These are phyloP conservation scores for Neoboletus subvelutipes DNA, from an alignment of 768 basidiomycete genomes.

Conservation along the genomic window DNA sequence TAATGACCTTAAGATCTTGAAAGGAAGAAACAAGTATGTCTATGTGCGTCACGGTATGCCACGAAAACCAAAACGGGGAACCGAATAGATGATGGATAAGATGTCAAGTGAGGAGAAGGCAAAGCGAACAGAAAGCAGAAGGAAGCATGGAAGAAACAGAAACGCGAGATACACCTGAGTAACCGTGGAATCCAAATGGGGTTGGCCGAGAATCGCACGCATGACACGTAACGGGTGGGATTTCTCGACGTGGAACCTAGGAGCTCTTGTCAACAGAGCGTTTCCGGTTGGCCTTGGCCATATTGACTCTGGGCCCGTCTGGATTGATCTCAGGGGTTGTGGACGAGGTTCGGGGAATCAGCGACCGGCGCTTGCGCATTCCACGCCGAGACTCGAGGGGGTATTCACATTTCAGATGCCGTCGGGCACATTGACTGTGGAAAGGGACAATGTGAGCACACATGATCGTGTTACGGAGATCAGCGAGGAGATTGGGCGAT, in stretches of 20 bases:
- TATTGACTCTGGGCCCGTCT: conserved; percentile 25
- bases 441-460: conserved; percentile 26
- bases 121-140: conserved; percentile 28
- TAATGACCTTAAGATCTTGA: conserved; percentile 11
- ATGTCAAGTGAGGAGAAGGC: conserved; percentile 10
- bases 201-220: conserved; percentile 11
- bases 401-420: conserved; percentile 69
- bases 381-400: conserved; percentile 70
- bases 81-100: conserved; percentile 36
- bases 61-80: conserved; percentile 14
- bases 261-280: conserved; percentile 28
- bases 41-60: conserved; percentile 31
- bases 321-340: conserved; percentile 25
- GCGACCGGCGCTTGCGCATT: conserved; percentile 48
- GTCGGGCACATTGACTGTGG: conserved; percentile 68
- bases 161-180: conserved; percentile 7
- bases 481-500: conserved; percentile 27
- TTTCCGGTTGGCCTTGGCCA: conserved; percentile 27
- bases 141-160: conserved; percentile 20
- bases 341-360: conserved; percentile 32
- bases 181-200: neutral
- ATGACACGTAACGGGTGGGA: conserved; percentile 3
- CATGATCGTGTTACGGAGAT: conserved; percentile 24
- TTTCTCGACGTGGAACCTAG: conserved; percentile 11
- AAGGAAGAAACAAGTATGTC: conserved; percentile 7